Evolutionary conservation across 176 grass and related monocot species (phyloP).

Genomic region (Chrysopogon serrulatus): DNA sequence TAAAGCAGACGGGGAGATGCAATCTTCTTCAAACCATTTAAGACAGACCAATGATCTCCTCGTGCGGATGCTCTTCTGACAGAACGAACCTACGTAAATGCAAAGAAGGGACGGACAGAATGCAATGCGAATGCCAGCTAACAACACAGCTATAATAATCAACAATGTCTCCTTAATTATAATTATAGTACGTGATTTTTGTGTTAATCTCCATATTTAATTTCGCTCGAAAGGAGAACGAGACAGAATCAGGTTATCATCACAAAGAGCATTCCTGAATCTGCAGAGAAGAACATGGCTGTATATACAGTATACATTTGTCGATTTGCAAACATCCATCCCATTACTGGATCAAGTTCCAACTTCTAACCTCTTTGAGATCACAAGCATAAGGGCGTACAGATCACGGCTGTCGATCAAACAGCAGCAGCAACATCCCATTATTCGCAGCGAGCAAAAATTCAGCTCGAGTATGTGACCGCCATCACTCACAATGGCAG

Average conservation of each 20-base stretch:
- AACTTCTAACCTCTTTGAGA: slow-evolving; percentile 33
- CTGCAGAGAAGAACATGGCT: background rate
- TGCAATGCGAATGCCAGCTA: background rate
- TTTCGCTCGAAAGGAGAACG: background rate
- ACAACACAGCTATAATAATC: too few relatives aligned
- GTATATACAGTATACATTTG: background rate
- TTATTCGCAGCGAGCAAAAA: slow-evolving; percentile 34
- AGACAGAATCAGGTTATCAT: background rate
- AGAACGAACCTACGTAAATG: background rate
- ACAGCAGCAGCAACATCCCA: background rate
- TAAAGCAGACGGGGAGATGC: background rate
- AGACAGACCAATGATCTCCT: background rate
- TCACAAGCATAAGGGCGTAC: slow-evolving; percentile 7
- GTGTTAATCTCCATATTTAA: background rate
- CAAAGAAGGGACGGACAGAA: background rate
- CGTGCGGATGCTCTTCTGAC: background rate
- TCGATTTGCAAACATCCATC: background rate
- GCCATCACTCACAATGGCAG: slow-evolving; percentile 56
- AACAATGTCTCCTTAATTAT: too few relatives aligned
- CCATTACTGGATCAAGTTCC: background rate
- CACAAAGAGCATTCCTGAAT: background rate
- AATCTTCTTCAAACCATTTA: background rate
- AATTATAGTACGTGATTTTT: background rate
- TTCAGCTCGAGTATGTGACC: background rate
- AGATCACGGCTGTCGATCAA: background rate